Evolutionary conservation across 1,284 basidiomycete genomes (phyloP), one percentile per base, ranked within the genome.

Genomic region (Hemileia vastatrix): DNA sequence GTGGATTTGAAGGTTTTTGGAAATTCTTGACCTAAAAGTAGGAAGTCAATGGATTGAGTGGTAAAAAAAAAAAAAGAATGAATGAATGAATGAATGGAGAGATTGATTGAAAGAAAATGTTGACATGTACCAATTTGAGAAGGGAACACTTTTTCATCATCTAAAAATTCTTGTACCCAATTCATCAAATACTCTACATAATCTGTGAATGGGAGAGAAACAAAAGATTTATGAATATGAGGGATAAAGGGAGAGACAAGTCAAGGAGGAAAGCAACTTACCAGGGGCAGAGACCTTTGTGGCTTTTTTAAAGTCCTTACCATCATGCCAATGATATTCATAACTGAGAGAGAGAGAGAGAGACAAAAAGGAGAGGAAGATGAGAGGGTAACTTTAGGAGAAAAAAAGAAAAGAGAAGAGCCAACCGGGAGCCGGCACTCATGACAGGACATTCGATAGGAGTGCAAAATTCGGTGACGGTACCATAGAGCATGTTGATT

Each of bases 171-270:
- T 77, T 99, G 95, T 6, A 91, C 86, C 95, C 95, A 99, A 76
- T 93, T 96, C 92, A 99, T 97, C 63, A 99, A 80, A 21, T 90
- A 89, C 74, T 99, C 95, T 59, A 98, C 93, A 75, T 99, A 99
- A 64, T 95, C 92, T 1, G 1, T 21, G 8, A 43, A 27, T 36
- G 31, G 3, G 11, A 19, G 44, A 11, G 21, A 32, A 19, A 21
- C 23, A 21, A 44, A n/a, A n/a, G n/a, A 27, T 18, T 47, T 27
- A 15, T 18, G 49, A 27, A 50, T 13, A 24, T 32, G 9, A 31
- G 24, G 1, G 21, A 32, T 31, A n/a, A 23, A 32, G 21, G 19
- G 24, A 4, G 21, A 11, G 18, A 19, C 13, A 3, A 52, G 4
- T 21, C 18, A 48, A 18, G 6, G 5, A 48, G 18, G 6, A 6